A percentile compares a stretch with the other conserved stretches of the same genome.
phyloP scores from a whole-genome alignment of 1,284 basidiomycete species.

The Ustilago cynodontis region DNA sequence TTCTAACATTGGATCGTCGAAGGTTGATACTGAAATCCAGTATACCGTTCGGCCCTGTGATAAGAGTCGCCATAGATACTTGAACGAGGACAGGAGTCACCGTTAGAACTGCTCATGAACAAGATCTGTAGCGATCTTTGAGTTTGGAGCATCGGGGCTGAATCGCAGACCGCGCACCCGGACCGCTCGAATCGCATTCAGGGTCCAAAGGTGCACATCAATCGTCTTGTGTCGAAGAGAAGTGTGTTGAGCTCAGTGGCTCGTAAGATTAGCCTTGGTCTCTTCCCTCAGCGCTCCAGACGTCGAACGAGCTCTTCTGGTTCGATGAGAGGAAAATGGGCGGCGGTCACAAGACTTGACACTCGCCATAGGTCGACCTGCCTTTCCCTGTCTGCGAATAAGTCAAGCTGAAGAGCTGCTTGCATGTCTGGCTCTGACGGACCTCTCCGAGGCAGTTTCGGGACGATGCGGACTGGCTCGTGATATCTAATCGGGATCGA shows the following conservation, averaged over 20 bases:
- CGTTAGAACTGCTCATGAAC: too few species aligned
- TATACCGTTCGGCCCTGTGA: too few species aligned
- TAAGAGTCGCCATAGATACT: too few species aligned
- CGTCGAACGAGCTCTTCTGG: background rate
- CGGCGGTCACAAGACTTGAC: conserved; percentile 5
- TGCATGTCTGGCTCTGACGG: too few species aligned
- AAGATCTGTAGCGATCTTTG: too few species aligned
- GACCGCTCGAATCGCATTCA: conserved; percentile 3
- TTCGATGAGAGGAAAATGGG: background rate
- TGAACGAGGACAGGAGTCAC: too few species aligned
- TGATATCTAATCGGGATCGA: too few species aligned
- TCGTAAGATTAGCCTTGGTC: background rate
- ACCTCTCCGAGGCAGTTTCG: background rate
- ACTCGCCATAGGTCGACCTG: background rate
- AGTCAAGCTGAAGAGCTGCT: too few species aligned
- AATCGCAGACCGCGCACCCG: background rate
- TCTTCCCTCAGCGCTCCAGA: background rate
- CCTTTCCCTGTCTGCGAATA: too few species aligned
- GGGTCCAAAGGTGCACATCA: background rate
- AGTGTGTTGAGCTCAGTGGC: background rate
- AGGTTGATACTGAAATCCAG: too few species aligned
- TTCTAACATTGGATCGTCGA: too few species aligned
- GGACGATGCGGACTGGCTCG: background rate
- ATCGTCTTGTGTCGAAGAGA: background rate
- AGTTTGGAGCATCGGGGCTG: too few species aligned